Conservation (phyloP, 2,329 filamentous ascomycete species). For the Botrytis elliptica region DNA sequence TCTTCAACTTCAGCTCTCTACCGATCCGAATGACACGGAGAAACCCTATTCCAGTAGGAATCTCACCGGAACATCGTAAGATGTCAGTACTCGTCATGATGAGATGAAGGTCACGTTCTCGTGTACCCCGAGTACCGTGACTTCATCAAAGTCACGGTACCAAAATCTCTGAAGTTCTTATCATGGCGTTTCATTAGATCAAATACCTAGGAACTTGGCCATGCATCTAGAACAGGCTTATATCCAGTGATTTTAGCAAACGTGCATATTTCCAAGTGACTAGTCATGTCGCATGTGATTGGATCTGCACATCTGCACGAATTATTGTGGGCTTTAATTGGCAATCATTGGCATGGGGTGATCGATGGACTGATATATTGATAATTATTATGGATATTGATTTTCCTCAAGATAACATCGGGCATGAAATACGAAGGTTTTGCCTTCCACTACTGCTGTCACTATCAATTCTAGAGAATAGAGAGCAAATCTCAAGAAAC, state of each 20-base stretch:
- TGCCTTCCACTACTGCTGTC: slow-evolving; percentile 1
- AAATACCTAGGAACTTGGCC: background rate
- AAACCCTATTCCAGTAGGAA: background rate
- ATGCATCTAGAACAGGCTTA: background rate
- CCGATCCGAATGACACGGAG: background rate
- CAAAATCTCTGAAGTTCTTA: background rate
- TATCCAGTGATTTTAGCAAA: background rate
- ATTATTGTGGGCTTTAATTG: background rate
- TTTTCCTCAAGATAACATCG: background rate
- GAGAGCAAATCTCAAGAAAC: background rate
- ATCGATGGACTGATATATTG: background rate
- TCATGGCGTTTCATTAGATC: background rate
- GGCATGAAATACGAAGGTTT: background rate
- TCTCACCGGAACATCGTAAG: background rate
- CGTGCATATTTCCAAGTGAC: slow-evolving; percentile 2
- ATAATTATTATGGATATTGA: background rate
- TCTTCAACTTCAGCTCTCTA: background rate
- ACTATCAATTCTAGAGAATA: background rate
- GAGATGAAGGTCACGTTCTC: slow-evolving; percentile 1
- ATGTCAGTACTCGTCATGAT: background rate
- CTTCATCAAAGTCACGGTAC: background rate
- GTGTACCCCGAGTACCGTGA: slow-evolving; percentile 9
- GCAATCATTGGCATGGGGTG: background rate
- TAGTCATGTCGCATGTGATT: slow-evolving; percentile 12
- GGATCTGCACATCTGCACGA: background rate